A percentile compares a stretch with the other conserved stretches of the same genome.
phyloP scores from a whole-genome alignment of 371 early-diverging fungal genomes.

The Sporodiniella umbellata region DNA sequence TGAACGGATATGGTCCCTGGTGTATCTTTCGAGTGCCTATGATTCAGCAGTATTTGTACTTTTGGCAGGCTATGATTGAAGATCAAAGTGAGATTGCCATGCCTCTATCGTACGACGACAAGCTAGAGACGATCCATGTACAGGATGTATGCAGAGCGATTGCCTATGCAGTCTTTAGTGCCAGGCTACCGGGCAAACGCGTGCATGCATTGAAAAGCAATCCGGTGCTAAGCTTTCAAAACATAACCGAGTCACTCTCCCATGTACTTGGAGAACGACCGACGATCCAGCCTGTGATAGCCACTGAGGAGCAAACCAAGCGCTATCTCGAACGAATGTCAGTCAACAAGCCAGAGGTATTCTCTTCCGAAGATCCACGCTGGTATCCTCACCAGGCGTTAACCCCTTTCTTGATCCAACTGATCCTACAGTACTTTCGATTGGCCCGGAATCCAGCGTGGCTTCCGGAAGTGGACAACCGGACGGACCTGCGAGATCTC shows the following conservation, averaged over 20 bases:
- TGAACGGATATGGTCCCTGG: slow-evolving; percentile 6
- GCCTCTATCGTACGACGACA: slow-evolving; percentile 4
- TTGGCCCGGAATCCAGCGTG: neutral
- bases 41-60: slow-evolving; percentile 22
- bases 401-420: slow-evolving; percentile 7
- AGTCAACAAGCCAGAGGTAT: neutral
- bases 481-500: slow-evolving; percentile 8
- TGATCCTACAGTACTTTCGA: slow-evolving; percentile 5
- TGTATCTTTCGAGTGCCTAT: slow-evolving; percentile 12
- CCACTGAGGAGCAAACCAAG: slow-evolving; percentile 5
- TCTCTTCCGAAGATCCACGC: neutral
- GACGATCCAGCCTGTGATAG: slow-evolving; percentile 1
- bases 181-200: slow-evolving; percentile 5
- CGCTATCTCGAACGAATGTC: slow-evolving; percentile 1
- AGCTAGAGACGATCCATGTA: slow-evolving; percentile 15
- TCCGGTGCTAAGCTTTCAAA: neutral
- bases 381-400: slow-evolving; percentile 8
- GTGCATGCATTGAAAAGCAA: slow-evolving; percentile 6
- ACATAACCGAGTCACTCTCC: slow-evolving; percentile 13
- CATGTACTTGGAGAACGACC: too few species aligned
- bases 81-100: slow-evolving; percentile 10
- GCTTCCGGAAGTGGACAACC: neutral
- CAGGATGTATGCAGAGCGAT: slow-evolving; percentile 13
- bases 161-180: slow-evolving; percentile 5
- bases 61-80: slow-evolving; percentile 24